Percentiles rank a stretch among this genome's conserved stretches.
Evolutionary conservation across 2,329 filamentous ascomycete genomes (phyloP).

Genomic region (Arthrobotrys sphaeroides): DNA sequence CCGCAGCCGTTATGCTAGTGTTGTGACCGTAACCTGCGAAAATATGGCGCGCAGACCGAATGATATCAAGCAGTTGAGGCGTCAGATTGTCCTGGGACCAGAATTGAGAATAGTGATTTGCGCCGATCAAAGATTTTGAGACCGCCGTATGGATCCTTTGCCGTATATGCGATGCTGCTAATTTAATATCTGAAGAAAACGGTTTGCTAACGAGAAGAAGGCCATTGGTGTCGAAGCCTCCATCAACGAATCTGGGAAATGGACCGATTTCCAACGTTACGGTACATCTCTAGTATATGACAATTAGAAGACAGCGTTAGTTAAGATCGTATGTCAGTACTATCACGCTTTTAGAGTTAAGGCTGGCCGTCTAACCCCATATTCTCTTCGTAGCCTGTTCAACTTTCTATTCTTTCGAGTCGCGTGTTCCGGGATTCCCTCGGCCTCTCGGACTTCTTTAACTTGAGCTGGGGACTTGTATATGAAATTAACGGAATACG

Average conservation of each 20-base stretch:
- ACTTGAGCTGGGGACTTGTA: conserved; percentile 2
- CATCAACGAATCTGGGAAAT: not conserved
- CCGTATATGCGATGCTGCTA: not conserved
- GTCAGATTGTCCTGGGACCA: not conserved
- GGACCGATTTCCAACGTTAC: not conserved
- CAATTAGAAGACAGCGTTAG: not conserved
- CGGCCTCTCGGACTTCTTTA: not conserved
- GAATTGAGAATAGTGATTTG: not conserved
- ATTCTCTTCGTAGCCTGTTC: not conserved
- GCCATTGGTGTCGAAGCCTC: not conserved
- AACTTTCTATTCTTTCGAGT: not conserved
- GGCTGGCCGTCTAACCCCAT: conserved; percentile 16
- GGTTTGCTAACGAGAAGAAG: conserved; percentile 13
- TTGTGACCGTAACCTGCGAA: conserved; percentile 19
- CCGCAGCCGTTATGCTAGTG: not conserved
- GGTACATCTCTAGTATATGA: not conserved
- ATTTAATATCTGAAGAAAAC: conserved; percentile 15
- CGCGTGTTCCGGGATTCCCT: not conserved
- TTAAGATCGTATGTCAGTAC: too few species aligned
- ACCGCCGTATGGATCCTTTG: not conserved
- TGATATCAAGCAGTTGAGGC: not conserved
- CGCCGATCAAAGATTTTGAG: not conserved
- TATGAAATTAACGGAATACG: conserved; percentile 2
- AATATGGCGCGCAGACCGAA: conserved; percentile 5
- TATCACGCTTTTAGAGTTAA: not conserved